These are phyloP conservation scores for Monosporascus sp. DNA, from an alignment of 2,329 filamentous ascomycete genomes.

Conservation along the genomic window DNA sequence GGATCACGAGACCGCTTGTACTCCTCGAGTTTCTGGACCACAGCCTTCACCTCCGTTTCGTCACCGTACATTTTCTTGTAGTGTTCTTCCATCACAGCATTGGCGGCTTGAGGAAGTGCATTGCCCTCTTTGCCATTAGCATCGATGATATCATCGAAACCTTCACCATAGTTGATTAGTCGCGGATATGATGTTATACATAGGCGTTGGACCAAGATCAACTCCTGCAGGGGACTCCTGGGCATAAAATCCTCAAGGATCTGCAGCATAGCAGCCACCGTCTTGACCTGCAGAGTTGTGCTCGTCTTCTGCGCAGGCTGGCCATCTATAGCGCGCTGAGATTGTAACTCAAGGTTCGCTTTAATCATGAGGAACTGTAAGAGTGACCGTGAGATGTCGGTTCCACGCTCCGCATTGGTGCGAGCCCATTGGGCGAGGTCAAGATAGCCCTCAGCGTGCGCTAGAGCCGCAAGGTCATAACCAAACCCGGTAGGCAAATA, in stretches of 20 bases:
- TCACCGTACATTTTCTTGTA: constrained; percentile 98
- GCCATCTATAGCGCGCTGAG: constrained; percentile 63
- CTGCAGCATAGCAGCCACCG: constrained; percentile 72
- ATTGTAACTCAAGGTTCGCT: constrained; percentile 70
- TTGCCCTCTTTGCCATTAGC: constrained; percentile 78
- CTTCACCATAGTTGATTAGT: constrained; percentile 93
- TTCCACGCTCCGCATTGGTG: constrained; percentile 59
- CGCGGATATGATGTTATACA: constrained; percentile 92
- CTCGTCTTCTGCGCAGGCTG: constrained; percentile 53
- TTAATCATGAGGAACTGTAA: constrained; percentile 81
- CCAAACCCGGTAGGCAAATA: constrained; percentile 77
- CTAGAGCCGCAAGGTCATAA: constrained; percentile 78
- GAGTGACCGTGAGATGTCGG: constrained; percentile 65
- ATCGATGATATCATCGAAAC: constrained; percentile 87
- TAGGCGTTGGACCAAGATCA: constrained; percentile 75
- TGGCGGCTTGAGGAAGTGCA: constrained; percentile 69
- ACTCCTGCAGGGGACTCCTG: constrained; percentile 54
- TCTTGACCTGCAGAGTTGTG: constrained; percentile 76
- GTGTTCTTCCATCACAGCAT: constrained; percentile 91
- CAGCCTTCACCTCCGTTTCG: constrained; percentile 77
- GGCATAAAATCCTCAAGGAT: constrained; percentile 69
- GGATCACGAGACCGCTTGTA: constrained; percentile 86
- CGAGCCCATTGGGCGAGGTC: constrained; percentile 79
- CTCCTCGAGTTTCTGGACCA: constrained; percentile 75
- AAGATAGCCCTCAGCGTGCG: constrained; percentile 73